phyloP scores from a whole-genome alignment of 805 yeast species.

The Candida caryicola region DNA sequence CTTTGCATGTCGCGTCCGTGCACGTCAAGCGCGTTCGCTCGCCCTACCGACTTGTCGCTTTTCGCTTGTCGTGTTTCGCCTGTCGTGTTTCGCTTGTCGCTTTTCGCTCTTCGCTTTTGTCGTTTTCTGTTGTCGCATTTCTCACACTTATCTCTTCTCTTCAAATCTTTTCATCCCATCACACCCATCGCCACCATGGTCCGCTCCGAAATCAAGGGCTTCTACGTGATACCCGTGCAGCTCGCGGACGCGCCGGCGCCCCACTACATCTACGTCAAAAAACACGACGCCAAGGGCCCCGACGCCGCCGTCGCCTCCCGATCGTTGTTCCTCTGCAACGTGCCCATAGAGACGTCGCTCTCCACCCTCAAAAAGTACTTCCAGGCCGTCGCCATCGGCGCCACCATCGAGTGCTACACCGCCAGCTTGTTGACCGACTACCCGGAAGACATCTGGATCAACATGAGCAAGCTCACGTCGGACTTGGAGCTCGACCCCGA shows the following conservation, averaged over 20 bases:
- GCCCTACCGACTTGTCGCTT: too few species aligned
- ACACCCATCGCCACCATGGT: too few species aligned
- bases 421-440: constrained; percentile 37
- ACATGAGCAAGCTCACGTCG: constrained; percentile 58
- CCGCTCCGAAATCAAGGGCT: constrained; percentile 54
- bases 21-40: too few species aligned
- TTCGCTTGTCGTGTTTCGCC: too few species aligned
- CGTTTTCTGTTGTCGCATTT: too few species aligned
- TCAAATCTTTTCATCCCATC: too few species aligned
- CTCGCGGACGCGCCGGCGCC: constrained; percentile 30
- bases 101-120: too few species aligned
- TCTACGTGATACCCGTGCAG: constrained; percentile 47
- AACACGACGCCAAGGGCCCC: constrained; percentile 47
- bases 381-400: constrained; percentile 57
- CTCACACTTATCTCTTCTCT: too few species aligned
- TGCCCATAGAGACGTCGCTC: constrained; percentile 62
- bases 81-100: too few species aligned
- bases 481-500: constrained; percentile 41
- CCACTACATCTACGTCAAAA: constrained; percentile 66
- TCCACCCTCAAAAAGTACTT: constrained; percentile 56
- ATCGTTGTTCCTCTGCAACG: constrained; percentile 70
- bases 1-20: too few species aligned
- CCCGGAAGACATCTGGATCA: constrained; percentile 43
- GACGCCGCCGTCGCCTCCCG: constrained; percentile 32
- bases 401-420: constrained; percentile 52